These are phyloP conservation scores for Uronychia setigera DNA, from an alignment of 73 alveolate genomes.

Conservation along the genomic window DNA sequence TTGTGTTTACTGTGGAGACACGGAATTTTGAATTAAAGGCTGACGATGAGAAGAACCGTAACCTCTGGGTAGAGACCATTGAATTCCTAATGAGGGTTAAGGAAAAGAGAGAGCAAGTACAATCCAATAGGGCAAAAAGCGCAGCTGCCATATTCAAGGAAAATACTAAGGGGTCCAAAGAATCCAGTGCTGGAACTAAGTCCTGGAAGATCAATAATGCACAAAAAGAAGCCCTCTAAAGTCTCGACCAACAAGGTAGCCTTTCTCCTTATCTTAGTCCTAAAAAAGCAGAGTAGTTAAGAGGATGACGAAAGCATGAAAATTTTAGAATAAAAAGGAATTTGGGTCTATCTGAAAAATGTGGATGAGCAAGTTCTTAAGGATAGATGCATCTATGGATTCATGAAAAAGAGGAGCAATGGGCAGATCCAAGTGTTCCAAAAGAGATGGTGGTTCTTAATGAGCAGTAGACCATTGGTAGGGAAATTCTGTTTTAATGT, in stretches of 20 bases:
- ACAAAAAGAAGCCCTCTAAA: constrained; percentile 19
- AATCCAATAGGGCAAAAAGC: constrained; percentile 20
- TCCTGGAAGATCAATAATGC: constrained; percentile 42
- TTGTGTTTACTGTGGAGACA: constrained; percentile 25
- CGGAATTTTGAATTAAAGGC: constrained; percentile 65
- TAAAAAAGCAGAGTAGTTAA: constrained; percentile 12
- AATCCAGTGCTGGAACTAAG: constrained; percentile 39
- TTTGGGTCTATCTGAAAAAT: constrained; percentile 56
- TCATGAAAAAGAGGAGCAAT: constrained; percentile 79
- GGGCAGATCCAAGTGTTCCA: constrained; percentile 75
- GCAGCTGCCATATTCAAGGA: constrained; percentile 46
- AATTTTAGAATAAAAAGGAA: constrained; percentile 64
- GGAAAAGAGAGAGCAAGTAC: constrained; percentile 34
- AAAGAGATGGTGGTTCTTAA: constrained; percentile 79
- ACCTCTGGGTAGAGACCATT: constrained; percentile 66
- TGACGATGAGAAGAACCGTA: constrained; percentile 55
- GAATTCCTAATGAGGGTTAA: constrained; percentile 34
- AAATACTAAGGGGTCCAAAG: constrained; percentile 21
- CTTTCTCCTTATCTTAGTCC: constrained; percentile 14
- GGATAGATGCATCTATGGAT: constrained; percentile 74
- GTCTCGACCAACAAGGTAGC: constrained; percentile 15
- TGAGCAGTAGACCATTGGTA: constrained; percentile 81
- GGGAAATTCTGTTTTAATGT: no score
- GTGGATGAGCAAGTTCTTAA: constrained; percentile 55
- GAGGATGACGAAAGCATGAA: constrained; percentile 23